A percentile compares a stretch with the other conserved stretches of the same genome.
Conservation (phyloP, 192 early-diverging fungal genomes). For the Helicostylum pulchrum region DNA sequence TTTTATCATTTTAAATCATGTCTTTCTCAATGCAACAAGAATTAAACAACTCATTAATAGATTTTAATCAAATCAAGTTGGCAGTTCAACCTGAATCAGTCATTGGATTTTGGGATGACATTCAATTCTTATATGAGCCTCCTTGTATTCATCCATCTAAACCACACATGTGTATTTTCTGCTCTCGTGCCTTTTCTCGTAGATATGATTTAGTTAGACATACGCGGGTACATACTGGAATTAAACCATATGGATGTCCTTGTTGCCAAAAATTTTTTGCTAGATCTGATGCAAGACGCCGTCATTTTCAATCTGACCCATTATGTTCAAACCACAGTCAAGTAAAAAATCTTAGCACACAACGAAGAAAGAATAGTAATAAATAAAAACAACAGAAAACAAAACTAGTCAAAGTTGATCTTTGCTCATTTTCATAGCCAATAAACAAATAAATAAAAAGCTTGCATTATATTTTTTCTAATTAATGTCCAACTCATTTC, state of each 20-base stretch:
- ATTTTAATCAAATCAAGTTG: not conserved
- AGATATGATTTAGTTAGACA: slow-evolving; percentile 72
- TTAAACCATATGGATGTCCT: slow-evolving; percentile 62
- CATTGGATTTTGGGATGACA: slow-evolving; percentile 4
- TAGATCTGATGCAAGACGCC: slow-evolving; percentile 66
- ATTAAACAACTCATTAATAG: not conserved
- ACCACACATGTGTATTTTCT: slow-evolving; percentile 57
- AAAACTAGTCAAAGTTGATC: not conserved
- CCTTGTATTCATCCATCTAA: slow-evolving; percentile 13
- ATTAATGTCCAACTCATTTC: too few species aligned
- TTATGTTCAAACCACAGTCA: not conserved
- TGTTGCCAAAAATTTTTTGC: slow-evolving; percentile 62
- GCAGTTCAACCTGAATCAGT: not conserved
- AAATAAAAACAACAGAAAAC: not conserved
- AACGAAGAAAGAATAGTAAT: not conserved
- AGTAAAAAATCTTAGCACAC: not conserved
- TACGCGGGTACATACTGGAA: slow-evolving; percentile 52
- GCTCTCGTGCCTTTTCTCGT: slow-evolving; percentile 59
- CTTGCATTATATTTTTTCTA: too few species aligned
- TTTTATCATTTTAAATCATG: not conserved
- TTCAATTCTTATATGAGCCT: not conserved
- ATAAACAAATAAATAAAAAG: too few species aligned
- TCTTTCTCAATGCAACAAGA: not conserved
- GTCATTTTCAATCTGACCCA: slow-evolving; percentile 45
- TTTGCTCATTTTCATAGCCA: too few species aligned